Evolutionary conservation across 495 filamentous ascomycete species (phyloP).

Genomic region (Penicillium malachiteum): DNA sequence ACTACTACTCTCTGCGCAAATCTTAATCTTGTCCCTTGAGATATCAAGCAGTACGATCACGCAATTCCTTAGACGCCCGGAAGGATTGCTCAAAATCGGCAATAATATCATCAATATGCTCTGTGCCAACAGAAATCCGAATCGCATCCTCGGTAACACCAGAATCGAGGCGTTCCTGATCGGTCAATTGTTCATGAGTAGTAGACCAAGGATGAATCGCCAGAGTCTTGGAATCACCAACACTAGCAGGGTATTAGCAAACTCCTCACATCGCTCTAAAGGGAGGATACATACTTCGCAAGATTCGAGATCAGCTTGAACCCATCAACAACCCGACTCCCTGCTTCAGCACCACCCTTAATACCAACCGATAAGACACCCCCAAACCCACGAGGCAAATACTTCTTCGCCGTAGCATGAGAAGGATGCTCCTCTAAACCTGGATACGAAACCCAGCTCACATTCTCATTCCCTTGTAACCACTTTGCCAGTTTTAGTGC

Average conservation of each 20-base stretch:
- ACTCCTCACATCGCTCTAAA: slow-evolving; percentile 1
- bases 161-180: slow-evolving; percentile 76
- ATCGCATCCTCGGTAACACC: slow-evolving; percentile 93
- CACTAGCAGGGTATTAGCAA: slow-evolving; percentile 34
- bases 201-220: slow-evolving; percentile 97
- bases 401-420: slow-evolving; percentile 84
- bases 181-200: slow-evolving; percentile 89
- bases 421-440: slow-evolving; percentile 80
- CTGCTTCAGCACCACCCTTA: slow-evolving; percentile 79
- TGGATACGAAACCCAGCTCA: slow-evolving; percentile 93
- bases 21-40: too few species aligned
- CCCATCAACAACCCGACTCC: slow-evolving; percentile 84
- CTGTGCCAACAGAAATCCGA: slow-evolving; percentile 93
- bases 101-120: slow-evolving; percentile 98
- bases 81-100: slow-evolving; percentile 95
- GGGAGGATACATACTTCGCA: slow-evolving; percentile 59
- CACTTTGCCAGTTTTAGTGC: slow-evolving; percentile 78
- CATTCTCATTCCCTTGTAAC: slow-evolving; percentile 78
- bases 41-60: slow-evolving; percentile 1
- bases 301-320: slow-evolving; percentile 95
- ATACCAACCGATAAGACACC: slow-evolving; percentile 93
- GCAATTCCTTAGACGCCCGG: slow-evolving; percentile 42
- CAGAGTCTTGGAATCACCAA: slow-evolving; percentile 77
- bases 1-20: too few species aligned
- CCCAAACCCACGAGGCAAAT: slow-evolving; percentile 83